Conservation (phyloP, 192 early-diverging fungal genomes). For the Gaertneriomyces sp. region DNA sequence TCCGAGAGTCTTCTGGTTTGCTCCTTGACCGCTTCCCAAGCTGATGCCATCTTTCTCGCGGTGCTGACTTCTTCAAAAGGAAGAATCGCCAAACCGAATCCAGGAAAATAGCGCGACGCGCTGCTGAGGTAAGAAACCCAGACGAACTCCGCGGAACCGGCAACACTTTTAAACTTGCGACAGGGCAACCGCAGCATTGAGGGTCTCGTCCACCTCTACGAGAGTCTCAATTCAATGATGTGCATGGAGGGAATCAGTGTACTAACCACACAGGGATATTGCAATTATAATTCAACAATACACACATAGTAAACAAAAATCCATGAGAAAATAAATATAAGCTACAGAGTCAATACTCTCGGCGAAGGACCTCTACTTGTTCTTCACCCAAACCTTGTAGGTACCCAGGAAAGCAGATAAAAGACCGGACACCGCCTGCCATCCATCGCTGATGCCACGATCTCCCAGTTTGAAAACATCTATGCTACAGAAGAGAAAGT, state of each 20-base stretch:
- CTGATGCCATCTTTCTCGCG: neutral
- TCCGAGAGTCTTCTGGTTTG: constrained; percentile 8
- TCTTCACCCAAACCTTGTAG: constrained; percentile 44
- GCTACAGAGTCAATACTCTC: too few relatives aligned
- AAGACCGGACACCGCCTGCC: constrained; percentile 43
- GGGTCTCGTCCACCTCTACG: too few relatives aligned
- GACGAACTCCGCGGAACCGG: too few relatives aligned
- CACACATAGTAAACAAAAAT: neutral
- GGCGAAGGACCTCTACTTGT: constrained; percentile 6
- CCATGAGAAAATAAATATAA: neutral
- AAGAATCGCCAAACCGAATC: too few relatives aligned
- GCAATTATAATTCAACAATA: neutral
- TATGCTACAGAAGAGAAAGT: constrained; percentile 68
- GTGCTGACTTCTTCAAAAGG: too few relatives aligned
- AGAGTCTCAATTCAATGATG: too few relatives aligned
- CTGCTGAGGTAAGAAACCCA: too few relatives aligned
- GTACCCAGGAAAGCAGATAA: constrained; percentile 45
- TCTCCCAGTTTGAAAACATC: constrained; percentile 42
- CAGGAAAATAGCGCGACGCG: too few relatives aligned
- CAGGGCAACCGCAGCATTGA: too few relatives aligned
- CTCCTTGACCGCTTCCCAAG: constrained; percentile 5
- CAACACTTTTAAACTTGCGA: too few relatives aligned
- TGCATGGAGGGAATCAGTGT: too few relatives aligned
- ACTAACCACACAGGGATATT: too few relatives aligned
- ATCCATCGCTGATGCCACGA: constrained; percentile 38